Evolutionary conservation across 2,329 filamentous ascomycete species (phyloP), one percentile per base, ranked within the genome.

Genomic region (Microcyclospora tardicrescens): DNA sequence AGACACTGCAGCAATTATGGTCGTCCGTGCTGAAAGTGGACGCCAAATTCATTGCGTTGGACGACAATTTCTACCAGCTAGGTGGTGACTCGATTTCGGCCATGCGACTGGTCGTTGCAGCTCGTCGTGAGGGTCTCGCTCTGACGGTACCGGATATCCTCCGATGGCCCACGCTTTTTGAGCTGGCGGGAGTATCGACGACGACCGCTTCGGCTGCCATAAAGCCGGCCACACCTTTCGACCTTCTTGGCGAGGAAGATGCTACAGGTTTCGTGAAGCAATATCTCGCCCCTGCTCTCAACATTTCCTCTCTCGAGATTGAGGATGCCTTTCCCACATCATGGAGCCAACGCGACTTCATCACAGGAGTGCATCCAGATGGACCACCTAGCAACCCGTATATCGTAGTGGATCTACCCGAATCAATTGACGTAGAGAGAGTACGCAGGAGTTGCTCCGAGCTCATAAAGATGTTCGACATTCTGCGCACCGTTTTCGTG

Each of bases 41-140:
- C 29, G 35, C 10, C 16, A 41, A 28, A 43, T 45, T 12, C 33
- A 27, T 15, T n/a, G n/a, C n/a, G n/a, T 24, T 35, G 3, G 54
- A 61, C 32, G 60, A 62, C 39, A 63, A 57, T 37, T 69, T 69
- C 52, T 65, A 68, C 36, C 55, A 57, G 12, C 50, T 68, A 1
- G 66, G 66, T 10, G 66, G 66, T n/a, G 64, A 69, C 38, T 68
- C 65, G 0, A 57, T 69, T 4, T 47, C 56, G 2, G 66, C 66
- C 0, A 68, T 69, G 62, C 57, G 56, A 30, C 54, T 69, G 2
- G 62, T 64, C 0, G 61, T 62, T 5, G 57, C 55, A 11, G 58
- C 58, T 15, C 58, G 62, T 5, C 36, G 50, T 2, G 48, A 58
- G 29, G 61, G 60, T 2, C 44, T 62, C 8, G 50, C 49, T 11